These are phyloP conservation scores for Enterocytospora artemiae DNA, from an alignment of 371 early-diverging fungal species.

Conservation along the genomic window DNA sequence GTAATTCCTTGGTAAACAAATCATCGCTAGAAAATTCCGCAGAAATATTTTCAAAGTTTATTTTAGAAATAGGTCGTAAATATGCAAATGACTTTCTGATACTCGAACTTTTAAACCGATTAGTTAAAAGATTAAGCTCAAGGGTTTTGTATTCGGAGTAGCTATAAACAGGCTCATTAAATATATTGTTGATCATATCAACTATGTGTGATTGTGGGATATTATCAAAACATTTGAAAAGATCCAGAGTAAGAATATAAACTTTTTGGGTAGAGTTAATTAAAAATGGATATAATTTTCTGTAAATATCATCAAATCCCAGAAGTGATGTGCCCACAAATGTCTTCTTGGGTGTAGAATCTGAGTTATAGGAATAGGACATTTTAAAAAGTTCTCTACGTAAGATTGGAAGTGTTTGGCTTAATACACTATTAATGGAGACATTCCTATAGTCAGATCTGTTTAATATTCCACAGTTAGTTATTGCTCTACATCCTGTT, in stretches of 20 bases:
- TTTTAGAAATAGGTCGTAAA: neutral
- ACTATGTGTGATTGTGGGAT: slow-evolving; percentile 34
- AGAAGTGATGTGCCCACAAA: slow-evolving; percentile 21
- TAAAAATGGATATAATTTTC: slow-evolving; percentile 11
- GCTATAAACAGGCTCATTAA: slow-evolving; percentile 26
- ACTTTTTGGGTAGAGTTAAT: neutral
- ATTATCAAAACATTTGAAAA: slow-evolving; percentile 52
- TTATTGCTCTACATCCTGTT: slow-evolving; percentile 32
- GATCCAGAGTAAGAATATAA: slow-evolving; percentile 48
- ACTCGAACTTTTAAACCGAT: neutral
- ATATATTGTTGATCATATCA: slow-evolving; percentile 12
- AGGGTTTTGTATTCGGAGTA: neutral
- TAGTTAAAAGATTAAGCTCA: neutral
- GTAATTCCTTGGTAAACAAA: too few relatives aligned
- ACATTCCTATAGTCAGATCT: neutral
- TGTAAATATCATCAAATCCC: slow-evolving; percentile 27
- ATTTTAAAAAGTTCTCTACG: too few relatives aligned
- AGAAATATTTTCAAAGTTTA: too few relatives aligned
- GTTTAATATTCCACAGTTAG: slow-evolving; percentile 11
- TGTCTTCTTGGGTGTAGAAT: too few relatives aligned
- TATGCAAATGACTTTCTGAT: neutral
- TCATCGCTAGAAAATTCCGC: too few relatives aligned
- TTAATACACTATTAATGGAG: slow-evolving; percentile 10
- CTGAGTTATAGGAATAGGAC: too few relatives aligned
- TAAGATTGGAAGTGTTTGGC: slow-evolving; percentile 9